Percentiles rank a stretch among this genome's conserved stretches.
These are phyloP conservation scores for Astrephomene gubernaculifera DNA, from an alignment of 139 green algal species.

Conservation along the genomic window DNA sequence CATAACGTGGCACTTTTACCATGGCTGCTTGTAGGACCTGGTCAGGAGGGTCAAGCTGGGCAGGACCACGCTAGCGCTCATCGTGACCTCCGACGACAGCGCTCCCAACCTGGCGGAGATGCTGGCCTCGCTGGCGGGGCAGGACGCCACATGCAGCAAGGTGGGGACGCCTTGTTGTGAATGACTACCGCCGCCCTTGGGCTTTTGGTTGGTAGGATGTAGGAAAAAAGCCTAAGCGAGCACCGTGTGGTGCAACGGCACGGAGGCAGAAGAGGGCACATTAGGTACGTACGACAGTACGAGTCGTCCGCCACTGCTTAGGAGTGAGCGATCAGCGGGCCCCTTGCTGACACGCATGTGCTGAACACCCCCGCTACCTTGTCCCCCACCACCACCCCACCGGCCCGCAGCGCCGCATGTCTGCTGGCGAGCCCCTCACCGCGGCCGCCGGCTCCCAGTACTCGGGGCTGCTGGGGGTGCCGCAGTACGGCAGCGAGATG, in stretches of 20 bases:
- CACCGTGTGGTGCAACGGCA: no score
- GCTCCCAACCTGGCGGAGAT: neutral
- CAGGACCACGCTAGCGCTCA: neutral
- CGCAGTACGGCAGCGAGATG: neutral
- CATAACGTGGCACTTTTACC: no score
- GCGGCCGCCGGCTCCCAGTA: slow-evolving; percentile 2
- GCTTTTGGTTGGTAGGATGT: no score
- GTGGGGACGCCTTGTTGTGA: no score
- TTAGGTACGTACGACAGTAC: no score
- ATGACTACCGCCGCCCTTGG: no score
- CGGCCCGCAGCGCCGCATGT: neutral
- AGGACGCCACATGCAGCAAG: neutral
- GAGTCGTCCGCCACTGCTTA: no score
- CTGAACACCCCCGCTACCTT: no score
- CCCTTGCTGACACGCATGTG: no score
- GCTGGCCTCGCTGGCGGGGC: neutral
- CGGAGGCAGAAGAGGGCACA: no score
- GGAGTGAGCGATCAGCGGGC: no score
- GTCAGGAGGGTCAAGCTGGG: neutral
- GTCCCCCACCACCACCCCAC: neutral
- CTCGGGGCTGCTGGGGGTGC: neutral
- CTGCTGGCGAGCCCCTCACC: neutral
- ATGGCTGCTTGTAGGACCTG: neutral
- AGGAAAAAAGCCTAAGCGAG: no score
- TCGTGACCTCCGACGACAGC: neutral